Conservation (phyloP, 1,284 basidiomycete species). For the Ganoderma multipileum region DNA sequence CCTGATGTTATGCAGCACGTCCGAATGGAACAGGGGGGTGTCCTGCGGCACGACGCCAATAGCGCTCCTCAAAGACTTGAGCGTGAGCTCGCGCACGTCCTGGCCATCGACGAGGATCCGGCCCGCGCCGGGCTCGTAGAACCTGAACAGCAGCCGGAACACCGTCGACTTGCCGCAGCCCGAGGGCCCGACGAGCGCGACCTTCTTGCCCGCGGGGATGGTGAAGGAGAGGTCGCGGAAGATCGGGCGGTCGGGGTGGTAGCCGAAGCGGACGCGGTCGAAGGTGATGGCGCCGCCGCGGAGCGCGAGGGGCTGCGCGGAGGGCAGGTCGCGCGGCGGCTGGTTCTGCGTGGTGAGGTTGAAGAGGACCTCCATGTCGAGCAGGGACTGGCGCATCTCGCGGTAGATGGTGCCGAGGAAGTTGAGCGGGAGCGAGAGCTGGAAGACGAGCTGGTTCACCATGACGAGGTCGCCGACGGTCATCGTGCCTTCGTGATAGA, state of each 20-base stretch:
- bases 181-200: constrained; percentile 95
- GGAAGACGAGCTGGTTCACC: constrained; percentile 99
- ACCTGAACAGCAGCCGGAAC: constrained; percentile 94
- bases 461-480: constrained; percentile 98
- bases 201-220: constrained; percentile 94
- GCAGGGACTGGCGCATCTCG: constrained; percentile 92
- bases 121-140: constrained; percentile 89
- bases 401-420: constrained; percentile 98
- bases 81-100: constrained; percentile 78
- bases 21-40: constrained; percentile 95
- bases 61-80: constrained; percentile 75
- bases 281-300: constrained; percentile 91
- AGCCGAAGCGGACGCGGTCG: constrained; percentile 92
- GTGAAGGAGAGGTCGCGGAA: constrained; percentile 91
- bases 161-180: constrained; percentile 99
- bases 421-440: constrained; percentile 94
- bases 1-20: constrained; percentile 94
- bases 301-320: constrained; percentile 73
- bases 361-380: constrained; percentile 98
- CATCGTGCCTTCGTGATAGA: constrained; percentile 79
- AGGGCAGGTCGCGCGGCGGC: constrained; percentile 74
- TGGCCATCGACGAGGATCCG: constrained; percentile 89
- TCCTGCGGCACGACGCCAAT: constrained; percentile 98
- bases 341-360: constrained; percentile 88
- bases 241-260: constrained; percentile 91